Base-by-base conservation (phyloP, 2,329 filamentous ascomycete species). In the Dactylonectria macrodidyma region DNA sequence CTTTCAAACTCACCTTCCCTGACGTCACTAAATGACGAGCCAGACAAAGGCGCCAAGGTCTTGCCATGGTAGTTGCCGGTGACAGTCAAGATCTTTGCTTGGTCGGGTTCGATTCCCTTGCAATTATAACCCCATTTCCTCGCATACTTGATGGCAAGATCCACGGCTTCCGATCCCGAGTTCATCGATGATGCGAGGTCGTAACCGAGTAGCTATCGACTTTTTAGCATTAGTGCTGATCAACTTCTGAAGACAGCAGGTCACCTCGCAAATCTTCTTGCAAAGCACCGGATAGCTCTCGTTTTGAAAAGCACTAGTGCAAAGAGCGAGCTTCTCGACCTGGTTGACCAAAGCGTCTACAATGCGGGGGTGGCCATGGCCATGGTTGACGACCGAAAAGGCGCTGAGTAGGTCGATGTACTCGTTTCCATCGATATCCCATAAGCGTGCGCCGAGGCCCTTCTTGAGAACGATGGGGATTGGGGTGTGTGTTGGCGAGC, bases 351-450 rank as follows among this genome's bases (percentile, higher is more conserved):
- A 62, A 1, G 66, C 62, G 12, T 66, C 66, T 36, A 48, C 14
- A 22, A 68, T 66, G 19, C 54, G 62, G 2, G 58, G 66, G 34
- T 68, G 51, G 2, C 62, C 62, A 19, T 66, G 66, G 34, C 66
- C 66, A 55, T 65, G 65, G 38, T 65, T 68, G 19, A 68, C 44
- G 36, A 68, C 66, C 1, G 66, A 26, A 26, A 61, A 61, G 9
- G 65, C 62, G 3, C 56, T 57, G 38, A 68, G 65, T 22, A 65
- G 65, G 62, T 68, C 66, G n/a, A 68, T 68, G 52, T 68, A 68
- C 30, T 65, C 41, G 30, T 65, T 65, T 1, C 66, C 66, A 47
- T 68, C 66, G 2, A 68, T 57, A 14, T 68, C 66, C 19, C 19
- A 19, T 19, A 19, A 19, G 19, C 19, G 19, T 19, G 19, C 19